phyloP scores from a whole-genome alignment of 306 rosid species.

The Luffa acutangula region DNA sequence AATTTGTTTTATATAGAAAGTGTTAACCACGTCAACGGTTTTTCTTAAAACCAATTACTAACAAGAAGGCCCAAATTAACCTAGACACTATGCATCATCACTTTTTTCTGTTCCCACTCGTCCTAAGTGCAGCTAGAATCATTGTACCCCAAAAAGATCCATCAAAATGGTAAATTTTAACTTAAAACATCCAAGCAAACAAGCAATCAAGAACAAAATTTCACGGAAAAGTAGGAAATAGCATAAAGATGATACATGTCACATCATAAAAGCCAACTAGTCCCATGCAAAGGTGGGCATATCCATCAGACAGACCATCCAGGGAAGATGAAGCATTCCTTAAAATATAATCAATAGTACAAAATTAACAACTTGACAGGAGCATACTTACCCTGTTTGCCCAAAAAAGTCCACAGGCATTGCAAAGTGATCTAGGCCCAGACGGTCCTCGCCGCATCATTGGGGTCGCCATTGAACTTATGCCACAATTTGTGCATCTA shows the following conservation, averaged over 20 bases:
- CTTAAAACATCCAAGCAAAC: not conserved
- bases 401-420: slow-evolving; percentile 96
- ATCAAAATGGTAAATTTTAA: not conserved
- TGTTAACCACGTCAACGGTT: not conserved
- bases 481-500: slow-evolving; percentile 86
- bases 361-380: slow-evolving; percentile 2
- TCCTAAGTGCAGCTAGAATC: not conserved
- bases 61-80: not conserved
- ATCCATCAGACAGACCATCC: not conserved
- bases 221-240: not conserved
- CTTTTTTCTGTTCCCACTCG: not conserved
- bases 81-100: not conserved
- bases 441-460: slow-evolving; percentile 98
- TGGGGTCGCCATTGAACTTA: slow-evolving; percentile 78
- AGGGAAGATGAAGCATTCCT: not conserved
- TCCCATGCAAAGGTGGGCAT: slow-evolving; percentile 4
- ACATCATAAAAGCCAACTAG: not conserved
- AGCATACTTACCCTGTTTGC: slow-evolving; percentile 73
- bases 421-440: slow-evolving; percentile 94
- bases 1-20: not conserved
- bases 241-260: not conserved
- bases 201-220: not conserved
- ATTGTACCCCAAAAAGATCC: not conserved
- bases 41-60: not conserved
- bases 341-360: not conserved